These are phyloP conservation scores for Creolimax fragrantissima DNA, from an alignment of 78 protist genomes.

Conservation along the genomic window DNA sequence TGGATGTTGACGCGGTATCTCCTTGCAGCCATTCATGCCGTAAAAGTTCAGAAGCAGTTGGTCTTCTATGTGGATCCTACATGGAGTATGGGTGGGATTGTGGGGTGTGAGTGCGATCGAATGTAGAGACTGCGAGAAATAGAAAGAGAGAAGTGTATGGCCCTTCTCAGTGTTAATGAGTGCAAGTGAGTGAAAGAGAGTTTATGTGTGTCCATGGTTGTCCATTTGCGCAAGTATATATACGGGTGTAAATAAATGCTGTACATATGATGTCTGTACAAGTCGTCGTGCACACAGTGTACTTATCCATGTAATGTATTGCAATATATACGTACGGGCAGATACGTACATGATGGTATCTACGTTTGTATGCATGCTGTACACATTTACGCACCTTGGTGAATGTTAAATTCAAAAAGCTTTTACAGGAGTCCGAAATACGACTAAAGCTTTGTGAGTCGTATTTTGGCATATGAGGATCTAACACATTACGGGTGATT, in stretches of 20 bases:
- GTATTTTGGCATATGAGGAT: neutral
- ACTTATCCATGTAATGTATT: too few species aligned
- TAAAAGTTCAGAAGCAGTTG: slow-evolving; percentile 8
- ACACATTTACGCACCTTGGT: too few species aligned
- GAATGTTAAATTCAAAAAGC: neutral
- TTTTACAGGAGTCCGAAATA: neutral
- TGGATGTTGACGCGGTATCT: neutral
- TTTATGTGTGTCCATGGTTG: too few species aligned
- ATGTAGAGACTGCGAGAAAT: neutral
- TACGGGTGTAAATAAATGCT: too few species aligned
- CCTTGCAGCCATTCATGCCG: neutral
- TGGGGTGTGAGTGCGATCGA: neutral
- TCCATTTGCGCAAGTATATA: too few species aligned
- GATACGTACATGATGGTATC: too few species aligned
- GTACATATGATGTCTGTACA: too few species aligned
- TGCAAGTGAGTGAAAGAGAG: neutral
- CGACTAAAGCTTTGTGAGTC: neutral
- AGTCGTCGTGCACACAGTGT: too few species aligned
- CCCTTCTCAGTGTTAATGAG: neutral
- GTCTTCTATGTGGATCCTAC: neutral
- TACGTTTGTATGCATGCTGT: too few species aligned
- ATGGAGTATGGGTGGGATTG: neutral
- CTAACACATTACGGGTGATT: neutral
- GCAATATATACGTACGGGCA: too few species aligned
- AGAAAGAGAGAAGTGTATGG: too few species aligned